Evolutionary conservation across 768 basidiomycete genomes (phyloP).

Genomic region (Leccinum arenicola): DNA sequence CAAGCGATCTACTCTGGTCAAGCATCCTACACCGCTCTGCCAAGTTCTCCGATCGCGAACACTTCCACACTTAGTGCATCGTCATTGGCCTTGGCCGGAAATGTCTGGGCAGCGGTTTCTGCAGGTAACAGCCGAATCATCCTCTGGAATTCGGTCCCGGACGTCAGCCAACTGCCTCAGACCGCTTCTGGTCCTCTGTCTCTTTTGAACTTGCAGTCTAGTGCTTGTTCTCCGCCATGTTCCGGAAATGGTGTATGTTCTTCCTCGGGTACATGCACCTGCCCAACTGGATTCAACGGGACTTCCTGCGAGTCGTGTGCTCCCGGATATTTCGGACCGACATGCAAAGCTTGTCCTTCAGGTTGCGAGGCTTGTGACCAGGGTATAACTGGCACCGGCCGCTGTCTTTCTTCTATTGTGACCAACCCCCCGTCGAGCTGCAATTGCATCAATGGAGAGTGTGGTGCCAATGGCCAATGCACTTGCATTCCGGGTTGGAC

Average conservation of each 20-base stretch:
- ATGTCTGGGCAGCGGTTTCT: constrained; percentile 65
- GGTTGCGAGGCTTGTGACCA: constrained; percentile 74
- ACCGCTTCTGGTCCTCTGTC: constrained; percentile 47
- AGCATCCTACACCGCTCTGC: constrained; percentile 55
- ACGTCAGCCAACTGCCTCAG: constrained; percentile 64
- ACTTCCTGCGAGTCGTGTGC: constrained; percentile 78
- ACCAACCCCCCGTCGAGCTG: constrained; percentile 61
- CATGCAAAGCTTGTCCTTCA: constrained; percentile 65
- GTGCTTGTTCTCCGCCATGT: constrained; percentile 73
- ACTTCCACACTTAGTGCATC: constrained; percentile 48
- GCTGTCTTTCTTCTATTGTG: constrained; percentile 54
- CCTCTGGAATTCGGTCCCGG: constrained; percentile 78
- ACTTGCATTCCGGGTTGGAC: constrained; percentile 78
- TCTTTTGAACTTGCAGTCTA: constrained; percentile 69
- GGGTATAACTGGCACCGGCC: constrained; percentile 74
- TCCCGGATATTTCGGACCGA: constrained; percentile 70
- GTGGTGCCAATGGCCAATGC: constrained; percentile 66
- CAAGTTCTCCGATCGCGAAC: constrained; percentile 46
- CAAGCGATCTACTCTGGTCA: constrained; percentile 63
- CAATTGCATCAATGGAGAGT: constrained; percentile 81
- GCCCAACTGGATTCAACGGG: constrained; percentile 73
- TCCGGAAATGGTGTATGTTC: constrained; percentile 72
- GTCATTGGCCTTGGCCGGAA: constrained; percentile 67
- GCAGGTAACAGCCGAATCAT: constrained; percentile 59
- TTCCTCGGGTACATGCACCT: constrained; percentile 65